Percentiles rank a stretch among this genome's conserved stretches.
Conservation (phyloP, 1,139 yeast genomes). For the Taphrina sp. region DNA sequence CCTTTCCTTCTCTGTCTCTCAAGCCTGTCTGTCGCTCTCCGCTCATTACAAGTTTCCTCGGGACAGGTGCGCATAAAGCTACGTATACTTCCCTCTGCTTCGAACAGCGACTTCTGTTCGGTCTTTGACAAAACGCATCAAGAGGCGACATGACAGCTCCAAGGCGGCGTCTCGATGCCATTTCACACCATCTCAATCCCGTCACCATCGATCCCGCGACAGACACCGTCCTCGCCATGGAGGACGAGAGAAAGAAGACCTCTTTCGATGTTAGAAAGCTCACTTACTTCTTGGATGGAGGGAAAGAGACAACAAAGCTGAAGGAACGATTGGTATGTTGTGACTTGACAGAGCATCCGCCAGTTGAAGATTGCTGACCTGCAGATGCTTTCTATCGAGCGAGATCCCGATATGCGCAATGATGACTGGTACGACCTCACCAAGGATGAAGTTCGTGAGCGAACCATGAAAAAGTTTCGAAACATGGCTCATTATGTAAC, state of each 20-base stretch:
- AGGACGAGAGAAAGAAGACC: constrained; percentile 53
- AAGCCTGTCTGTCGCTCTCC: too few species aligned
- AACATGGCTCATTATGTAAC: constrained; percentile 55
- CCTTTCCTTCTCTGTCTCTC: too few species aligned
- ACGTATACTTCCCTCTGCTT: too few species aligned
- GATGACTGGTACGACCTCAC: constrained; percentile 56
- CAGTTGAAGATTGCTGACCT: neutral
- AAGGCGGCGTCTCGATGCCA: constrained; percentile 28
- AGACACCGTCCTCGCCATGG: constrained; percentile 44
- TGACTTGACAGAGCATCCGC: neutral
- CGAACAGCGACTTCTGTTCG: neutral
- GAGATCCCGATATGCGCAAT: constrained; percentile 57
- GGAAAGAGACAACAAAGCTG: constrained; percentile 50
- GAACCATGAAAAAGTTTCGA: constrained; percentile 54
- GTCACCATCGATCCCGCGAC: constrained; percentile 34
- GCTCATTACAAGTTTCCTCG: too few species aligned
- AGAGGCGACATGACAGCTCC: constrained; percentile 27
- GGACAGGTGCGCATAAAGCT: too few species aligned
- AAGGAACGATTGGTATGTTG: constrained; percentile 47
- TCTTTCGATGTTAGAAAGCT: constrained; percentile 52
- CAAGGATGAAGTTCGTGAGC: constrained; percentile 53
- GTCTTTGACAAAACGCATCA: too few species aligned
- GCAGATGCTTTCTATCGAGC: constrained; percentile 50
- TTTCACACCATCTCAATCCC: constrained; percentile 27
- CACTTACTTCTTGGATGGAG: constrained; percentile 58